phyloP scores from a whole-genome alignment of 2,329 filamentous ascomycete genomes.

The Nemania sp. region DNA sequence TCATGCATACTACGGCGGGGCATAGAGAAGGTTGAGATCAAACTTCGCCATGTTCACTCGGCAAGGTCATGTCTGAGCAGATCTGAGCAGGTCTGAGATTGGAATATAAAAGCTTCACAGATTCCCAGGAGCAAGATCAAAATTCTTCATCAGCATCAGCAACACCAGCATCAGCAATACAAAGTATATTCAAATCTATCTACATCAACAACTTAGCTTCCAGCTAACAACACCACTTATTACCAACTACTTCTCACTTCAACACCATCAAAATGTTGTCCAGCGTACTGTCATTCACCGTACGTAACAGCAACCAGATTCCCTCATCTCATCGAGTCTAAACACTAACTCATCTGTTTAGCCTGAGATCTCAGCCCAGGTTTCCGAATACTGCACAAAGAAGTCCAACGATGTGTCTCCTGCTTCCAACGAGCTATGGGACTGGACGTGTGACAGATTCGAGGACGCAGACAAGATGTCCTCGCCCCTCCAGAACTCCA shows the following conservation, averaged over 20 bases:
- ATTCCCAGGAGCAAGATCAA: neutral
- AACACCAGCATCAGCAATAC: neutral
- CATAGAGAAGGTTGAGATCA: neutral
- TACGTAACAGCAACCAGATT: neutral
- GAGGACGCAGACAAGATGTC: constrained; percentile 31
- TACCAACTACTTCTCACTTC: neutral
- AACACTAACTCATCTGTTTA: neutral
- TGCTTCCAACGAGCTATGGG: constrained; percentile 23
- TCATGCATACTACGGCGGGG: neutral
- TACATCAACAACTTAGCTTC: neutral
- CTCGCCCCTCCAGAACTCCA: constrained; percentile 23
- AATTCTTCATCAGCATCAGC: neutral
- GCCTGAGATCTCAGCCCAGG: constrained; percentile 24
- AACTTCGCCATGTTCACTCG: neutral
- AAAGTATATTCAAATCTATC: neutral
- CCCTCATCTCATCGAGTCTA: neutral
- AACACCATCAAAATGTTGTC: constrained; percentile 15
- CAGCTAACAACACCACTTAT: neutral
- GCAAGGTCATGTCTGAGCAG: too few species aligned
- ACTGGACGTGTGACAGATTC: constrained; percentile 22
- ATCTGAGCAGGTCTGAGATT: neutral
- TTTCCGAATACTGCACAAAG: constrained; percentile 26
- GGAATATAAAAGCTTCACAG: neutral
- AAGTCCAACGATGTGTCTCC: constrained; percentile 22
- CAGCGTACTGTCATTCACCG: constrained; percentile 19